Conservation (phyloP, 257 asterid species). For the Linaria vulgaris region DNA sequence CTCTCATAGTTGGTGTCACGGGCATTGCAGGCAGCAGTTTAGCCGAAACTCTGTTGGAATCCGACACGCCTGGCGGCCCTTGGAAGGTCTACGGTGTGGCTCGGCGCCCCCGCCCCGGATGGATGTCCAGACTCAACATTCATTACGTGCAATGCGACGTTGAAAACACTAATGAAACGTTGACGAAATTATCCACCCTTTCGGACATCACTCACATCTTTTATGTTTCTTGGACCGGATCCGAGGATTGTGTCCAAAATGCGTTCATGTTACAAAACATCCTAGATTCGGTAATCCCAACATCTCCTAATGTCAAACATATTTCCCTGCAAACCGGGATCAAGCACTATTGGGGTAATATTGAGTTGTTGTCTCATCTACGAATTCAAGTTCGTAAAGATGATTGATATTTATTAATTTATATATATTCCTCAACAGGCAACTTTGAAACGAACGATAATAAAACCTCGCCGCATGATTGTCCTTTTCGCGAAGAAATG, state of each 20-base stretch:
- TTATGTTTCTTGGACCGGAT: constrained; percentile 31
- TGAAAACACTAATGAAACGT: constrained; percentile 14
- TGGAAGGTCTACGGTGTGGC: constrained; percentile 44
- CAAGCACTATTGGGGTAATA: constrained; percentile 26
- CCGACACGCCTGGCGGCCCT: constrained; percentile 41
- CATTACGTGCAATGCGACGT: constrained; percentile 37
- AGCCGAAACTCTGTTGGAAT: constrained; percentile 33
- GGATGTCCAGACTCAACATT: constrained; percentile 12
- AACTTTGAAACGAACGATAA: not conserved
- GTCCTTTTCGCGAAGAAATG: constrained; percentile 26
- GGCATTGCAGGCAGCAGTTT: constrained; percentile 39
- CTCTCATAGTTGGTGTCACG: constrained; percentile 31
- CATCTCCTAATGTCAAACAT: constrained; percentile 28
- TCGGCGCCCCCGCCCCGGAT: constrained; percentile 36
- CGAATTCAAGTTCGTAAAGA: no score
- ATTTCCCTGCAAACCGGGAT: constrained; percentile 36
- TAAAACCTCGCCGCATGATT: constrained; percentile 20
- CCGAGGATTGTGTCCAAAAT: constrained; percentile 25
- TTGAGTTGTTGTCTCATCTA: no score
- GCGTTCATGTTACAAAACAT: constrained; percentile 29
- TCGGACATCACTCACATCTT: constrained; percentile 34
- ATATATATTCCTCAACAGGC: no score
- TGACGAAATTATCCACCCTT: constrained; percentile 26
- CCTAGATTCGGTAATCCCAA: constrained; percentile 27
- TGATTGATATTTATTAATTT: no score